A percentile compares a stretch with the other conserved stretches of the same genome.
phyloP scores from a whole-genome alignment of 2,329 filamentous ascomycete genomes.

The Colletotrichum lentis region DNA sequence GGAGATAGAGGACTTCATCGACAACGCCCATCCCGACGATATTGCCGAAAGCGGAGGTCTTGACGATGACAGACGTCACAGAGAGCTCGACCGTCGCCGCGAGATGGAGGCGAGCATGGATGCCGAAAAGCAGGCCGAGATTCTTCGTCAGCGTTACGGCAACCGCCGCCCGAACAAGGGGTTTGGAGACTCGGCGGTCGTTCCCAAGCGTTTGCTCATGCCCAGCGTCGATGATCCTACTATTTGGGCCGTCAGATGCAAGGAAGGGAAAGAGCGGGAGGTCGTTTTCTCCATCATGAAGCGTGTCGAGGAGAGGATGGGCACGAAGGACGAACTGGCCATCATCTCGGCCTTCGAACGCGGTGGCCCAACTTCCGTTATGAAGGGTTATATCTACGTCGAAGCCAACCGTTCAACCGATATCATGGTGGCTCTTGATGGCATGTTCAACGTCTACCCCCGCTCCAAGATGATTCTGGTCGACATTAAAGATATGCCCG shows the following conservation, averaged over 20 bases:
- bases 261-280: constrained; percentile 94
- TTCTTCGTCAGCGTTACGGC: constrained; percentile 87
- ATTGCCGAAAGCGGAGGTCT: constrained; percentile 80
- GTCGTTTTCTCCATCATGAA: constrained; percentile 89
- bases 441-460: constrained; percentile 88
- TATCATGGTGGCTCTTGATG: constrained; percentile 82
- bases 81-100: constrained; percentile 91
- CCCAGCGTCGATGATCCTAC: constrained; percentile 94
- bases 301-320: constrained; percentile 80
- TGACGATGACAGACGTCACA: constrained; percentile 89
- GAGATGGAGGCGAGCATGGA: constrained; percentile 89
- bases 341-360: constrained; percentile 95
- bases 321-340: constrained; percentile 79
- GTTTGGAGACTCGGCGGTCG: constrained; percentile 74
- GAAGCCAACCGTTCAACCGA: constrained; percentile 89
- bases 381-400: constrained; percentile 95
- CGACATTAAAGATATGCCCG: constrained; percentile 96
- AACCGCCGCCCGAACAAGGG: constrained; percentile 73
- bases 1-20: constrained; percentile 83
- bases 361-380: constrained; percentile 76
- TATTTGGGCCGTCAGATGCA: constrained; percentile 93
- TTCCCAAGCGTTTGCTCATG: constrained; percentile 85
- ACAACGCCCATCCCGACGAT: constrained; percentile 91
- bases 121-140: constrained; percentile 90
- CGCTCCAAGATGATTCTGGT: constrained; percentile 86